These are phyloP conservation scores for Logfia minima DNA, from an alignment of 129 eudicot species.

Conservation along the genomic window DNA sequence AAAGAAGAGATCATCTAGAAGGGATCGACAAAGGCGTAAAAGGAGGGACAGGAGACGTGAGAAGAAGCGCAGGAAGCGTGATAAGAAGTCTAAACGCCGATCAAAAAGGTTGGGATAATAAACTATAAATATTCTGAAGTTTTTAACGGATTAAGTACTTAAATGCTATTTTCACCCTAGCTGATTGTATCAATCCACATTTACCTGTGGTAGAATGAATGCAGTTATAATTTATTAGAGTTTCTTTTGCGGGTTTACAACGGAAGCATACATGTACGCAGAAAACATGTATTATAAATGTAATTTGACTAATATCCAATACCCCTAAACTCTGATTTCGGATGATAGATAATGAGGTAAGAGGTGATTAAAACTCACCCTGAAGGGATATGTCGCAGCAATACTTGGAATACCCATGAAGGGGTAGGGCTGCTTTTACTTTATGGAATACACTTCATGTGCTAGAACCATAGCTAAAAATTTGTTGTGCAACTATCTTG, in stretches of 20 bases:
- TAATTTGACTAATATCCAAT: background rate
- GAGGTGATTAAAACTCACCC: background rate
- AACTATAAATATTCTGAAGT: background rate
- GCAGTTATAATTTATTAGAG: background rate
- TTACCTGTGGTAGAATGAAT: slow-evolving; percentile 6
- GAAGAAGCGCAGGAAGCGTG: slow-evolving; percentile 73
- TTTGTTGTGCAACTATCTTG: background rate
- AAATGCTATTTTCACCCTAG: background rate
- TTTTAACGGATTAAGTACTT: background rate
- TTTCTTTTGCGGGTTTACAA: background rate
- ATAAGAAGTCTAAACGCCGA: slow-evolving; percentile 68
- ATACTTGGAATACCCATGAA: slow-evolving; percentile 12
- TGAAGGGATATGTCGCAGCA: background rate
- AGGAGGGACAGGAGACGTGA: slow-evolving; percentile 66
- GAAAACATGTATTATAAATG: background rate
- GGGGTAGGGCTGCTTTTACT: background rate
- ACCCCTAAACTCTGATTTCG: slow-evolving; percentile 8
- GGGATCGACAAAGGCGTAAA: slow-evolving; percentile 68
- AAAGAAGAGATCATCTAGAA: slow-evolving; percentile 81
- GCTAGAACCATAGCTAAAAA: background rate
- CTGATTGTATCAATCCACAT: background rate
- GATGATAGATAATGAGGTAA: background rate
- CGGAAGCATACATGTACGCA: background rate
- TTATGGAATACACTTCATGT: background rate
- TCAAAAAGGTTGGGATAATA: slow-evolving; percentile 59